Evolutionary conservation across 2,329 filamentous ascomycete species (phyloP).

Genomic region (Colletotrichum gloeosporioides): DNA sequence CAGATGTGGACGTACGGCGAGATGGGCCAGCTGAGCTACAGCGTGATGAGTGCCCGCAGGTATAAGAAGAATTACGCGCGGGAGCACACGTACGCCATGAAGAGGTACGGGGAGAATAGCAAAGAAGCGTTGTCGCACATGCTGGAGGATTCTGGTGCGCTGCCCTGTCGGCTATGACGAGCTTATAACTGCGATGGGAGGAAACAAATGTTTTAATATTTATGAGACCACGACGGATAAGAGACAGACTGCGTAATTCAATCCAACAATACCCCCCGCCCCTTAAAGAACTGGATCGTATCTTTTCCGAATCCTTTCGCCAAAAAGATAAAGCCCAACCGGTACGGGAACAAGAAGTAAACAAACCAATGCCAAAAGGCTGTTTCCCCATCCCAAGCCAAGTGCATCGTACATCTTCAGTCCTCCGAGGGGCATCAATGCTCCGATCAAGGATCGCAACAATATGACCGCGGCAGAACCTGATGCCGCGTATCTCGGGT

Average conservation of each 20-base stretch:
- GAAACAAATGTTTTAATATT: background rate
- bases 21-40: background rate
- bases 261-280: background rate
- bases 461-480: slow-evolving; percentile 43
- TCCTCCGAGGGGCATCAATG: slow-evolving; percentile 42
- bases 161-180: background rate
- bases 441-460: slow-evolving; percentile 40
- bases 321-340: background rate
- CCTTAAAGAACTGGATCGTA: background rate
- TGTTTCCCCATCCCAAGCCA: slow-evolving; percentile 49
- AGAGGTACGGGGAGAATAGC: background rate
- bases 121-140: background rate
- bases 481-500: slow-evolving; percentile 42
- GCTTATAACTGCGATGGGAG: background rate
- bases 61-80: background rate
- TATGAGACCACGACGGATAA: background rate
- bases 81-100: background rate
- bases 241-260: background rate
- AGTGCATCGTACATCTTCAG: slow-evolving; percentile 42
- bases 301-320: background rate
- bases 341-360: slow-evolving; percentile 42
- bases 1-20: background rate
- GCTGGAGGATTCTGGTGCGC: background rate
- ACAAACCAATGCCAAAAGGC: slow-evolving; percentile 43
- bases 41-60: background rate